These are phyloP conservation scores for Camellia sinensis DNA, from an alignment of 148 eudicot genomes.

Conservation along the genomic window DNA sequence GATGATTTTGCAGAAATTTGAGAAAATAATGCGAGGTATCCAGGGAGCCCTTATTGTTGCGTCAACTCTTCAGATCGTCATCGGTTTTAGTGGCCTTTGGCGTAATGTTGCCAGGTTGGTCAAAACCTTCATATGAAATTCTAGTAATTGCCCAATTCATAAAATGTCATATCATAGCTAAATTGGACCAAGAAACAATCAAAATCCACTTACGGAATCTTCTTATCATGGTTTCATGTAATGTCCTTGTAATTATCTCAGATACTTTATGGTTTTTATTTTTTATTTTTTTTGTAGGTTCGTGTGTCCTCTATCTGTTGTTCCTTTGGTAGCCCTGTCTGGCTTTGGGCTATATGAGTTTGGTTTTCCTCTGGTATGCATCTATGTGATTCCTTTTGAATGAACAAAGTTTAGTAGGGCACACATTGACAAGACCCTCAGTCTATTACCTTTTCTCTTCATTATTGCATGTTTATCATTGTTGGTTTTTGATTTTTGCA, in stretches of 20 bases:
- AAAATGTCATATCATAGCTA: background rate
- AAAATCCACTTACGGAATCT: background rate
- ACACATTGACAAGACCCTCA: background rate
- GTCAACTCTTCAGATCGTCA: slow-evolving; percentile 67
- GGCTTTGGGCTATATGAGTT: slow-evolving; percentile 84
- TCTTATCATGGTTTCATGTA: background rate
- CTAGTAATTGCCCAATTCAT: background rate
- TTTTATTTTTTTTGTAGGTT: slow-evolving; percentile 39
- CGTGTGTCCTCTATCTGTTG: slow-evolving; percentile 74
- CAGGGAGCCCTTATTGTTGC: slow-evolving; percentile 94
- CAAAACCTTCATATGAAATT: background rate
- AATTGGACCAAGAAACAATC: background rate
- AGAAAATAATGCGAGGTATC: slow-evolving; percentile 68
- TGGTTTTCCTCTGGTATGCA: slow-evolving; percentile 88
- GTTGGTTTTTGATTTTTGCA: slow-evolving; percentile 4
- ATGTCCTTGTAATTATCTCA: background rate
- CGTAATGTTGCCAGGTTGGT: slow-evolving; percentile 71
- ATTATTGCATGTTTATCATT: background rate
- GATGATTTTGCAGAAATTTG: slow-evolving; percentile 55
- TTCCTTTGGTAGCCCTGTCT: slow-evolving; percentile 73
- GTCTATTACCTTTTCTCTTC: background rate
- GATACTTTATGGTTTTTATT: background rate
- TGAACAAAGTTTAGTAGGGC: background rate
- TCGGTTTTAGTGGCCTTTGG: slow-evolving; percentile 98
- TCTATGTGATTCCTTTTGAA: background rate